phyloP scores from a whole-genome alignment of 129 eudicot genomes.

The Helichrysum umbraculigerum region DNA sequence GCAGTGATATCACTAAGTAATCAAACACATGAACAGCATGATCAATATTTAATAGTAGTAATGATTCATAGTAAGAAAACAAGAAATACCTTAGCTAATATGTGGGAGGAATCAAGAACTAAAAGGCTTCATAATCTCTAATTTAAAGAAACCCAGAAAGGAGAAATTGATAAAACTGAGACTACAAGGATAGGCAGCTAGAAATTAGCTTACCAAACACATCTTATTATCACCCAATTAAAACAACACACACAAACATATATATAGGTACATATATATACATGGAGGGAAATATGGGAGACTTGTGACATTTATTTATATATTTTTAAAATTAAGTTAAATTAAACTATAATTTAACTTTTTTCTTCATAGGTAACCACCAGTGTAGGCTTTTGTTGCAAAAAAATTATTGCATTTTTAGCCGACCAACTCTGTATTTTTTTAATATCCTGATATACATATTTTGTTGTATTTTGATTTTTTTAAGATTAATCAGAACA shows the following conservation, averaged over 20 bases:
- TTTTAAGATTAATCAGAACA: too few relatives aligned
- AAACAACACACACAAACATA: constrained; percentile 19
- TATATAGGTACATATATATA: background rate
- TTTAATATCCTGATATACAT: background rate
- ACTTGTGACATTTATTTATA: constrained; percentile 24
- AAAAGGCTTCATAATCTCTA: constrained; percentile 10
- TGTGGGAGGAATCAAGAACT: constrained; percentile 4
- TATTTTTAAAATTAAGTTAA: background rate
- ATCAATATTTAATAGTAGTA: background rate
- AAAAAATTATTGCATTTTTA: background rate
- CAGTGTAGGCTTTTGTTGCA: background rate
- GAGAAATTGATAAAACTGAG: background rate
- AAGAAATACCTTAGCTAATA: constrained; percentile 17
- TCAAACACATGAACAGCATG: constrained; percentile 9
- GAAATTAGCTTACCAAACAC: constrained; percentile 65
- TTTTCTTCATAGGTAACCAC: constrained; percentile 28
- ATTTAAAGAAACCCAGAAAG: constrained; percentile 6
- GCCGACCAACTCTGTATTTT: background rate
- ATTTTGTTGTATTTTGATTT: too few relatives aligned
- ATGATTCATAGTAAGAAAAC: background rate
- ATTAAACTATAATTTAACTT: background rate
- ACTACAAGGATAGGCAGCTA: constrained; percentile 50
- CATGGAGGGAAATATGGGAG: constrained; percentile 36
- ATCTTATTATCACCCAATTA: constrained; percentile 28
- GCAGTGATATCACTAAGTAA: background rate